These are phyloP conservation scores for Moesziomyces sp. DNA, from an alignment of 1,284 basidiomycete genomes.

Conservation along the genomic window DNA sequence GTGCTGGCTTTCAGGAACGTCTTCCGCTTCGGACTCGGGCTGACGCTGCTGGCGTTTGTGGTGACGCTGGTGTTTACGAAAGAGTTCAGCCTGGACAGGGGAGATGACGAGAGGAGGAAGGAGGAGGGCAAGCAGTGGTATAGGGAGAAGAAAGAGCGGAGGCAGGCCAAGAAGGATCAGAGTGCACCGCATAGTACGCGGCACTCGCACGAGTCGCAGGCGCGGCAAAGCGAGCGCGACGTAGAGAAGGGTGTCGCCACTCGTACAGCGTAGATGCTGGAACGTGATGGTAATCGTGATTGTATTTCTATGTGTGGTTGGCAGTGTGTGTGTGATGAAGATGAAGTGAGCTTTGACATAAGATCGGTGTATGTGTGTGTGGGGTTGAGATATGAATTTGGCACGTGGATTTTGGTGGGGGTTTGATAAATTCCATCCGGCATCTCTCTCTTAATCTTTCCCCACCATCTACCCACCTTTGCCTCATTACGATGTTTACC, in stretches of 20 bases:
- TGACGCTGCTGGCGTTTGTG: constrained; percentile 53
- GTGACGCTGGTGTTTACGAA: constrained; percentile 72
- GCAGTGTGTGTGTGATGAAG: too few species aligned
- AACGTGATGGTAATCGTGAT: too few species aligned
- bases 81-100: constrained; percentile 73
- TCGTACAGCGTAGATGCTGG: not conserved
- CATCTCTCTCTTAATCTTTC: too few species aligned
- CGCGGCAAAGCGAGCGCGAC: not conserved
- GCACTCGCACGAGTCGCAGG: constrained; percentile 2
- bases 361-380: too few species aligned
- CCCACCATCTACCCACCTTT: too few species aligned
- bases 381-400: too few species aligned
- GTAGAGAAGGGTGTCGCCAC: constrained; percentile 3
- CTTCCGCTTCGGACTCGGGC: constrained; percentile 68
- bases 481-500: not conserved
- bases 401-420: too few species aligned
- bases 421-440: too few species aligned
- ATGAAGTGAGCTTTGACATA: too few species aligned
- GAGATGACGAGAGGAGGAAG: constrained; percentile 72
- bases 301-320: too few species aligned
- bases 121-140: constrained; percentile 67
- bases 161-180: constrained; percentile 11
- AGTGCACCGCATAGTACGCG: constrained; percentile 6
- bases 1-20: constrained; percentile 73
- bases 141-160: constrained; percentile 30